Evolutionary conservation across 495 filamentous ascomycete genomes (phyloP).

Genomic region (Neurospora sp.): DNA sequence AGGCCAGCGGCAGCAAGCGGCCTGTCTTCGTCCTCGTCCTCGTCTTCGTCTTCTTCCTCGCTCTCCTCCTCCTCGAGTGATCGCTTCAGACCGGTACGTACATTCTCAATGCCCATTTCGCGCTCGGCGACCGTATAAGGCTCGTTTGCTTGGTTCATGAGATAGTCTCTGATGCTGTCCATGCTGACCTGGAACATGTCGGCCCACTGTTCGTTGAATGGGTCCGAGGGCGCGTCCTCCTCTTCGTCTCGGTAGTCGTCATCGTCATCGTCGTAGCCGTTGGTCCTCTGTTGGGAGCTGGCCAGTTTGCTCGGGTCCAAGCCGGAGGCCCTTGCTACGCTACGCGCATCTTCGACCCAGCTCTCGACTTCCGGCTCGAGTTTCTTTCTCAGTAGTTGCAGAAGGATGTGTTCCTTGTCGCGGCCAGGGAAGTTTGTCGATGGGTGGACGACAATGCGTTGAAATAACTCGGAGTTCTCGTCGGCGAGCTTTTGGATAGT

Average conservation of each 20-base stretch:
- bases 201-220: slow-evolving; percentile 31
- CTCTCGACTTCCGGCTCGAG: slow-evolving; percentile 64
- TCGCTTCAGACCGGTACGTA: slow-evolving; percentile 56
- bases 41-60: slow-evolving; percentile 44
- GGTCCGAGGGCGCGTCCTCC: slow-evolving; percentile 25
- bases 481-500: slow-evolving; percentile 48
- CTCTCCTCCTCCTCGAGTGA: slow-evolving; percentile 45
- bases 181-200: slow-evolving; percentile 29
- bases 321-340: slow-evolving; percentile 16
- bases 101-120: slow-evolving; percentile 54
- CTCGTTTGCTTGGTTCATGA: slow-evolving; percentile 38
- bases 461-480: slow-evolving; percentile 49
- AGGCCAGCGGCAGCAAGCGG: neutral
- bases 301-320: slow-evolving; percentile 11
- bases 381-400: slow-evolving; percentile 66
- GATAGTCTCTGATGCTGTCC: slow-evolving; percentile 28
- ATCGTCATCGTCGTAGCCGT: slow-evolving; percentile 12
- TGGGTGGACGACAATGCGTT: slow-evolving; percentile 57
- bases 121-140: slow-evolving; percentile 59
- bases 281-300: neutral
- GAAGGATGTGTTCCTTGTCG: slow-evolving; percentile 52
- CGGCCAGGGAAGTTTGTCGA: slow-evolving; percentile 65
- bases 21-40: slow-evolving; percentile 40
- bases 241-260: slow-evolving; percentile 16
- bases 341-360: slow-evolving; percentile 55